Evolutionary conservation across 345 rosid genomes (phyloP).

Genomic region (Euphorbia tirucalli): DNA sequence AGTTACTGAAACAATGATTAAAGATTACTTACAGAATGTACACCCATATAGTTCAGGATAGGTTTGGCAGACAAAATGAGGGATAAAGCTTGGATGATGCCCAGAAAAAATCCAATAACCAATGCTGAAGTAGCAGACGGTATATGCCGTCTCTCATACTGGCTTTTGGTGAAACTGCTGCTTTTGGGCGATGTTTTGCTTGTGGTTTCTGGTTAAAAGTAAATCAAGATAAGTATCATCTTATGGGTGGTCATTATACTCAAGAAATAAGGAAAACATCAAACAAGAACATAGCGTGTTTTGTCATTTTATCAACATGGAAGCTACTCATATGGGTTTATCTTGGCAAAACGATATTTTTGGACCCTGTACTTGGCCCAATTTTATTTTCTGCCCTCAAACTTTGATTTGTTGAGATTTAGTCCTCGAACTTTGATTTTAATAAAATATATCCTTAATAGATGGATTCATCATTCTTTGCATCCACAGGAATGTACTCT

Average conservation of each 20-base stretch:
- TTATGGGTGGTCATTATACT: background rate
- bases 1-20: background rate
- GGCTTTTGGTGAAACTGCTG: background rate
- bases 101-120: conserved; percentile 30
- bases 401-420: too few relatives aligned
- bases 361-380: too few relatives aligned
- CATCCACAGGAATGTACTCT: too few relatives aligned
- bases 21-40: conserved; percentile 22
- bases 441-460: too few relatives aligned
- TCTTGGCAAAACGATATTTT: too few relatives aligned
- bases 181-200: conserved; percentile 13
- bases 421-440: too few relatives aligned
- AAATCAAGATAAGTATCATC: background rate
- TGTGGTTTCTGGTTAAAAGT: conserved; percentile 21
- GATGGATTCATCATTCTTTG: too few relatives aligned
- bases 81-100: conserved; percentile 20
- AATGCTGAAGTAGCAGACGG: conserved; percentile 38
- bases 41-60: conserved; percentile 27
- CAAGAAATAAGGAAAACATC: background rate
- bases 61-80: conserved; percentile 24
- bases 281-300: background rate
- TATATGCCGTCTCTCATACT: conserved; percentile 22
- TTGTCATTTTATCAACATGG: conserved; percentile 1
- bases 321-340: background rate
- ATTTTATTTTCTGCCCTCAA: too few relatives aligned